A percentile compares a stretch with the other conserved stretches of the same genome.
phyloP scores from a whole-genome alignment of 805 yeast genomes.

The Yamadazyma paraphyllophila region DNA sequence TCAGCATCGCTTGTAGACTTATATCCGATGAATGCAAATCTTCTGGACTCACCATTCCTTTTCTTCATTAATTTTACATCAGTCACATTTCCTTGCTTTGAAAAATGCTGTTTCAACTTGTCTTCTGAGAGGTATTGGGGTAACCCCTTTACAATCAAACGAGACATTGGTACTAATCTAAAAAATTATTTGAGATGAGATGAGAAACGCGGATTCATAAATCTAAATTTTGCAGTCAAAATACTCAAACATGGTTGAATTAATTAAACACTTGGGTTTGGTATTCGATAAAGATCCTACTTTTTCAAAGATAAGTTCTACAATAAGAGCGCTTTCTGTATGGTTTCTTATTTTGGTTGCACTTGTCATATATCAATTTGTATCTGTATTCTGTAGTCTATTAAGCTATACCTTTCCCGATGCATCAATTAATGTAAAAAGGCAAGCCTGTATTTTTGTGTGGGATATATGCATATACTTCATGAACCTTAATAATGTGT shows the following conservation, averaged over 20 bases:
- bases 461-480: conserved; percentile 32
- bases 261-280: conserved; percentile 32
- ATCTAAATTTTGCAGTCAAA: conserved; percentile 6
- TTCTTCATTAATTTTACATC: conserved; percentile 85
- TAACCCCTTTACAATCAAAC: conserved; percentile 87
- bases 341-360: conserved; percentile 17
- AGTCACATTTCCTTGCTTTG: conserved; percentile 62
- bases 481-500: conserved; percentile 35
- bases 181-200: conserved; percentile 11
- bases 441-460: conserved; percentile 18
- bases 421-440: conserved; percentile 17
- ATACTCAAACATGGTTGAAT: conserved; percentile 21
- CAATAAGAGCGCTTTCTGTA: conserved; percentile 18
- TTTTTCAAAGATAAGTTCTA: conserved; percentile 7
- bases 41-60: conserved; percentile 80
- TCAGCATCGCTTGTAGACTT: conserved; percentile 72
- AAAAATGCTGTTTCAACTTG: conserved; percentile 64
- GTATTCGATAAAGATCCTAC: conserved; percentile 17
- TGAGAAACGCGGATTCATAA: neutral
- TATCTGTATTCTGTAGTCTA: conserved; percentile 17
- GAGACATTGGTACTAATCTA: conserved; percentile 55
- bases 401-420: conserved; percentile 19
- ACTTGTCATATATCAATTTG: conserved; percentile 19
- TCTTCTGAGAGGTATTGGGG: conserved; percentile 79
- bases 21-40: conserved; percentile 92